Evolutionary conservation across 148 eudicot species (phyloP).

Genomic region (Amaranthus hypochondriacus): DNA sequence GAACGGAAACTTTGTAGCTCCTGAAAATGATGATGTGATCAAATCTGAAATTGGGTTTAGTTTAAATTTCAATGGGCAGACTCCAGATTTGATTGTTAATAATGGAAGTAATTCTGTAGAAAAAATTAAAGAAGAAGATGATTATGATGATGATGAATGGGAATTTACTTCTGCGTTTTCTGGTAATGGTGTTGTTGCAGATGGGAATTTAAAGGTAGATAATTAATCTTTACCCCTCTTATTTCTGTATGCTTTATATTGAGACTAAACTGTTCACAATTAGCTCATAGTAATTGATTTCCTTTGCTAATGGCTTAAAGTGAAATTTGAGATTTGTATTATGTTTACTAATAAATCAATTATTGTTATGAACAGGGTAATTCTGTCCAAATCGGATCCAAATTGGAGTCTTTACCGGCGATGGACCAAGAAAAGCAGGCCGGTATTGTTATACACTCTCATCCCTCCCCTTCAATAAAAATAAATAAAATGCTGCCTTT

Average conservation of each 20-base stretch:
- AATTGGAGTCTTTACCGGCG: slow-evolving; percentile 3
- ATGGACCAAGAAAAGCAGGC: slow-evolving; percentile 28
- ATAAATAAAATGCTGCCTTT: neutral
- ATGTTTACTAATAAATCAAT: neutral
- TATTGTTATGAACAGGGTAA: slow-evolving; percentile 15
- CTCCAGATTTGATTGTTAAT: slow-evolving; percentile 15
- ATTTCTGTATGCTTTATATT: neutral
- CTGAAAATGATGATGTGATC: slow-evolving; percentile 22
- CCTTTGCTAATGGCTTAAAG: neutral
- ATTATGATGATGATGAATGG: slow-evolving; percentile 61
- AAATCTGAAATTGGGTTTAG: slow-evolving; percentile 20
- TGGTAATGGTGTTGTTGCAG: slow-evolving; percentile 14
- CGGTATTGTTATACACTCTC: slow-evolving; percentile 23
- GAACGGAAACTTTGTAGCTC: slow-evolving; percentile 13
- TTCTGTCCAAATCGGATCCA: slow-evolving; percentile 1
- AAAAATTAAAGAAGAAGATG: neutral
- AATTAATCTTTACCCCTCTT: neutral
- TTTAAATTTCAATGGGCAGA: slow-evolving; percentile 20
- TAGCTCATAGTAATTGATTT: neutral
- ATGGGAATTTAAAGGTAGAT: slow-evolving; percentile 38
- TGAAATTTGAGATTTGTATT: neutral
- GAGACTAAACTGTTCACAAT: neutral
- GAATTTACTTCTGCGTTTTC: slow-evolving; percentile 63
- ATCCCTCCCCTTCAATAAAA: neutral
- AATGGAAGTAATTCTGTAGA: neutral